These are phyloP conservation scores for Coemansia sp. DNA, from an alignment of 192 early-diverging fungal species.

Conservation along the genomic window DNA sequence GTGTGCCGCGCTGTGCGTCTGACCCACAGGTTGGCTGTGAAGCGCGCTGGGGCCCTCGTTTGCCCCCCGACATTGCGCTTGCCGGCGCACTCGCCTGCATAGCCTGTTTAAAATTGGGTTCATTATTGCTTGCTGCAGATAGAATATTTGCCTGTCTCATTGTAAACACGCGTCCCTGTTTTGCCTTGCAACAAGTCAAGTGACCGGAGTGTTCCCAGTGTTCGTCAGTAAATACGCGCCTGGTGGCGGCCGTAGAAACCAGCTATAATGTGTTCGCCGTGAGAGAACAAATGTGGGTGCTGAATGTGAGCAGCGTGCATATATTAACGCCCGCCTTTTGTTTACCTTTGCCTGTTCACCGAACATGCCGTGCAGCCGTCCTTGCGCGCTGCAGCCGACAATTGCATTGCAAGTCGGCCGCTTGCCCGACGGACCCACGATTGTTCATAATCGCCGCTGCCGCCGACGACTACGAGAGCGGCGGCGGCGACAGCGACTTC, in stretches of 20 bases:
- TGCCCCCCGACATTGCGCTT: background rate
- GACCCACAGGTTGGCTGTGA: background rate
- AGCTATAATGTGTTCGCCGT: background rate
- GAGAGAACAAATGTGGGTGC: background rate
- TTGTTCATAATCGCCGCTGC: background rate
- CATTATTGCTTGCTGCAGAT: background rate
- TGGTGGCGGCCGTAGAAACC: slow-evolving; percentile 3
- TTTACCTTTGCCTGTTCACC: background rate
- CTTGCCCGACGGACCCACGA: background rate
- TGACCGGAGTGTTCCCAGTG: background rate
- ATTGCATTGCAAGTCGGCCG: background rate
- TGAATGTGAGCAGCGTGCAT: background rate
- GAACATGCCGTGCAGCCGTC: background rate
- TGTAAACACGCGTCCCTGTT: background rate
- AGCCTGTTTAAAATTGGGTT: background rate
- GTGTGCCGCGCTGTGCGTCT: background rate
- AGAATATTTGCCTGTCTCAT: background rate
- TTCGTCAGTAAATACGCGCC: background rate
- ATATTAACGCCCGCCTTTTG: background rate
- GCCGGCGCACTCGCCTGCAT: background rate
- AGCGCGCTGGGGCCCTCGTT: too few relatives aligned
- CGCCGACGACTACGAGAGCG: background rate
- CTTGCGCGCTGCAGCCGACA: background rate
- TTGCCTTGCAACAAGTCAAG: background rate
- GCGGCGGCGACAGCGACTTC: background rate